Evolutionary conservation across 2,329 filamentous ascomycete species (phyloP).

Genomic region (Sporothrix sp.): DNA sequence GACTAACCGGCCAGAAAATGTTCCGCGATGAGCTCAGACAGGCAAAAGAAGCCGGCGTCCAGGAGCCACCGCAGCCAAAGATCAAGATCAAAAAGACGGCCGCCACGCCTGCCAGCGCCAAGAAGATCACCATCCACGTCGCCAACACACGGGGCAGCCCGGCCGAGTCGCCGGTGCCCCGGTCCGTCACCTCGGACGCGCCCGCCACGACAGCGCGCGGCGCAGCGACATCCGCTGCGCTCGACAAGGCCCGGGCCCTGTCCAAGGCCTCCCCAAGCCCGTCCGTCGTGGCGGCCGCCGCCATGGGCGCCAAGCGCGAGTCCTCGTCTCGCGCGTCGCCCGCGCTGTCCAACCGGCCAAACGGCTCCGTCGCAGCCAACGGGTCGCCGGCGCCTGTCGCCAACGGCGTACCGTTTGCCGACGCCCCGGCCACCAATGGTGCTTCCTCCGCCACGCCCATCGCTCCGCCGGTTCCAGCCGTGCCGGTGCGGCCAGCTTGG

Average conservation of each 20-base stretch:
- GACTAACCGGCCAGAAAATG: slow-evolving; percentile 22
- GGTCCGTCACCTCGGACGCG: slow-evolving; percentile 25
- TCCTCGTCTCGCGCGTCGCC: slow-evolving; percentile 26
- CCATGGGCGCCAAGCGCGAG: slow-evolving; percentile 26
- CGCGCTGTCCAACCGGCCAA: slow-evolving; percentile 21
- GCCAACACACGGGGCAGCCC: slow-evolving; percentile 46
- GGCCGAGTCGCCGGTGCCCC: slow-evolving; percentile 41
- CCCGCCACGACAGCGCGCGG: slow-evolving; percentile 26
- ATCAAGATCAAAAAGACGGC: slow-evolving; percentile 66
- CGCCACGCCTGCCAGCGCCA: slow-evolving; percentile 37
- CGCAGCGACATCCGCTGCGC: slow-evolving; percentile 18
- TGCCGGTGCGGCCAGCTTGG: slow-evolving; percentile 26
- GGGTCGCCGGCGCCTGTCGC: background rate
- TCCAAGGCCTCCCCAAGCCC: slow-evolving; percentile 39
- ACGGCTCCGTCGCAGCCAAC: slow-evolving; percentile 19
- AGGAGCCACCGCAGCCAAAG: slow-evolving; percentile 63
- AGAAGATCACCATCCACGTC: slow-evolving; percentile 64
- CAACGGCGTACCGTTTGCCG: slow-evolving; percentile 22
- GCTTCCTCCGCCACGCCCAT: slow-evolving; percentile 9
- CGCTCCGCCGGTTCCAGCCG: slow-evolving; percentile 23
- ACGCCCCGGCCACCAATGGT: background rate
- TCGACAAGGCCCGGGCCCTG: slow-evolving; percentile 34
- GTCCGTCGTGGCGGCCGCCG: slow-evolving; percentile 24
- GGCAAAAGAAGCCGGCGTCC: slow-evolving; percentile 63
- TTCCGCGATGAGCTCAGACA: slow-evolving; percentile 60